Conservation (phyloP, 805 yeast species). For the Clavispora vitiphila region DNA sequence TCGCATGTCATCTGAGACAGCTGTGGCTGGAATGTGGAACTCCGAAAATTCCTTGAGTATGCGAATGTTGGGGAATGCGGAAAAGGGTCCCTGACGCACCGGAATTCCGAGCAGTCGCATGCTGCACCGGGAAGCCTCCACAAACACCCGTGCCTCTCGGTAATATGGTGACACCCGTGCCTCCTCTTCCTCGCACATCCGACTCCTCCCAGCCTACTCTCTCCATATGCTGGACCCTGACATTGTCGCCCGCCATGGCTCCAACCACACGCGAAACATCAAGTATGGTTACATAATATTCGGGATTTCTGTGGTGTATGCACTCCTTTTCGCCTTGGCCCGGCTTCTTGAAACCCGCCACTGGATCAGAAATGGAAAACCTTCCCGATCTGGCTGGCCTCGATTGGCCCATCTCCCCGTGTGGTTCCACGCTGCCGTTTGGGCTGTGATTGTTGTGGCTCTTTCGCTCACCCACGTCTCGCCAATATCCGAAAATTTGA, state of each 20-base stretch:
- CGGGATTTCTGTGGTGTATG: conserved; percentile 36
- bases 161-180: neutral
- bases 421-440: conserved; percentile 27
- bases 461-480: conserved; percentile 31
- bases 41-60: too few relatives aligned
- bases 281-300: conserved; percentile 56
- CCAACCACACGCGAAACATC: conserved; percentile 51
- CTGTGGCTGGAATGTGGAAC: too few relatives aligned
- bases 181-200: too few relatives aligned
- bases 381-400: conserved; percentile 20
- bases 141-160: neutral
- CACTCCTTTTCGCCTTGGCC: conserved; percentile 28
- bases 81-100: too few relatives aligned
- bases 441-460: conserved; percentile 26
- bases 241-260: conserved; percentile 35
- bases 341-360: conserved; percentile 26
- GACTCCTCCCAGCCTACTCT: neutral
- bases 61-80: too few relatives aligned
- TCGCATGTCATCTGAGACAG: too few relatives aligned
- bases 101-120: too few relatives aligned
- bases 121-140: neutral
- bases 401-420: conserved; percentile 26
- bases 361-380: conserved; percentile 37
- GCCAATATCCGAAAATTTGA: conserved; percentile 24
- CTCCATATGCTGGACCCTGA: conserved; percentile 1